Base-by-base conservation (phyloP, 1,284 basidiomycete species). In the Hemileia vastatrix region DNA sequence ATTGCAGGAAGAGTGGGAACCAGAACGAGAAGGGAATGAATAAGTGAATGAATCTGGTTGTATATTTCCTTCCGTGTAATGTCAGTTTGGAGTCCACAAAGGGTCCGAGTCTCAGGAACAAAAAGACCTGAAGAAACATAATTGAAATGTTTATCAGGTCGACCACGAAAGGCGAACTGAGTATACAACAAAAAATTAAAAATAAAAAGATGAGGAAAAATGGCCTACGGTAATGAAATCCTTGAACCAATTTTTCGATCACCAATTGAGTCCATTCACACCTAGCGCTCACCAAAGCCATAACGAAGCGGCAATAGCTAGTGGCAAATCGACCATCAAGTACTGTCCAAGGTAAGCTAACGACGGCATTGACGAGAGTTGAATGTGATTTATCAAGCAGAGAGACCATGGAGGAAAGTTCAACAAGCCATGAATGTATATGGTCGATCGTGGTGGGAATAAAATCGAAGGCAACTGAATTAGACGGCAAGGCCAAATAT, bases 261-360 rank as follows among this genome's bases (percentile, higher is more conserved):
- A 97, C 85, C 64, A 87, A 81, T 36, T 85, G 86, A 32, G 95
- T 81, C 79, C 95, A 98, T 77, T 94, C 90, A 65, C 90, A 88
- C 66, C 89, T 81, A n/a, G 94, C 91, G 68, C 87, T 91, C 67
- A 96, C 84, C 43, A 99, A 83, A 78, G 93, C 89, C 49, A 90
- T 89, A 50, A 92, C 83, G 73, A 96, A 96, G 24, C 87, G 83
- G 24, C 85, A 85, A 75, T 91, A 95, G 11, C 85, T 83, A 76
- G 85, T 87, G 57, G 91, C 90, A 69, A 93, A 89, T 19, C 80
- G 78, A 49, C 82, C 83, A 68, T 93, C 89, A 77, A 90, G 83
- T 4, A 86, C 87, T 4, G 88, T 86, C 95, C 95, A 99, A 4
- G 92, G 90, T 69, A 95, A 81, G 64, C 82, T 82, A 62, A 96